Evolutionary conservation across 2,329 filamentous ascomycete genomes (phyloP).

Genomic region (Penicillium griseofulvum): DNA sequence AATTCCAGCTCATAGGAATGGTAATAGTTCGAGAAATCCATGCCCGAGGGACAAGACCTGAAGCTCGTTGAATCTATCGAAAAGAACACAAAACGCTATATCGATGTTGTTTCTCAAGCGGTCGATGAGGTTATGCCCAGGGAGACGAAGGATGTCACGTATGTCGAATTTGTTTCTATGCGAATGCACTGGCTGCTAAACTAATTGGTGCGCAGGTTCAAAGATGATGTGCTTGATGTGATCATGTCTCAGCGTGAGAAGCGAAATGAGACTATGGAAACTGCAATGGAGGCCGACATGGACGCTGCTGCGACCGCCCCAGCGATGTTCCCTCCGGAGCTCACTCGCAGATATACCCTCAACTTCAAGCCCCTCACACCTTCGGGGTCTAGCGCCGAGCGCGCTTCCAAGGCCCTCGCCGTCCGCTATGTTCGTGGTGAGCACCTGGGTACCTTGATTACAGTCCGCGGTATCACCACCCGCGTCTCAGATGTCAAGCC

Average conservation of each 20-base stretch:
- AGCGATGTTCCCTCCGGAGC: constrained; percentile 83
- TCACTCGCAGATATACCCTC: constrained; percentile 90
- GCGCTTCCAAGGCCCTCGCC: constrained; percentile 66
- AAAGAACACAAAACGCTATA: constrained; percentile 89
- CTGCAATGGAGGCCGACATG: constrained; percentile 63
- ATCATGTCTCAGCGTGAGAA: constrained; percentile 89
- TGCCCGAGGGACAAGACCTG: constrained; percentile 68
- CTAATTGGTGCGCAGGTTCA: constrained; percentile 63
- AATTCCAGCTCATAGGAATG: constrained; percentile 1
- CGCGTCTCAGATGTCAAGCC: constrained; percentile 97
- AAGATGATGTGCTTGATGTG: constrained; percentile 95
- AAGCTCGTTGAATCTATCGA: constrained; percentile 74
- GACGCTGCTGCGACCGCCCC: constrained; percentile 62
- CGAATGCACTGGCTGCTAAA: not conserved
- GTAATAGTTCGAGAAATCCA: constrained; percentile 68
- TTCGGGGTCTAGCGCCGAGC: constrained; percentile 62
- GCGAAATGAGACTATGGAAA: constrained; percentile 73
- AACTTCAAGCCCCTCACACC: constrained; percentile 91
- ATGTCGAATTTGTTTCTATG: constrained; percentile 32
- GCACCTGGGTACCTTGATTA: constrained; percentile 89
- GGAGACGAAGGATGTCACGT: constrained; percentile 74
- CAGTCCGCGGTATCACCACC: constrained; percentile 88
- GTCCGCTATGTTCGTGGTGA: constrained; percentile 91
- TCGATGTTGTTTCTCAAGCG: constrained; percentile 84
- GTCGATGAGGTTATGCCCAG: constrained; percentile 83